Evolutionary conservation across 148 eudicot genomes (phyloP).

Genomic region (Persicaria tinctoria): DNA sequence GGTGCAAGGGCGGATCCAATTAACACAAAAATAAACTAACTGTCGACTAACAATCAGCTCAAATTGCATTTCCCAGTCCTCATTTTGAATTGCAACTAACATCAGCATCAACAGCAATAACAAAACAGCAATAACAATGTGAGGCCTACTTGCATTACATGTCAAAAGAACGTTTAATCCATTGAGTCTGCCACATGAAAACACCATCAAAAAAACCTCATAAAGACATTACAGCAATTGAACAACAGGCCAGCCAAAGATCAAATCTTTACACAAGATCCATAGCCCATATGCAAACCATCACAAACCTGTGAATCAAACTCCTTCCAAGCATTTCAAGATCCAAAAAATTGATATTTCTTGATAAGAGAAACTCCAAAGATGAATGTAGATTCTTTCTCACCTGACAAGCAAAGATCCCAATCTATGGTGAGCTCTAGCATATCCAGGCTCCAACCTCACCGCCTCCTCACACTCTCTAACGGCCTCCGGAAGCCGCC

Average conservation of each 20-base stretch:
- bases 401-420: slow-evolving; percentile 79
- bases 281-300: background rate
- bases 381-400: slow-evolving; percentile 7
- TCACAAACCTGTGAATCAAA: background rate
- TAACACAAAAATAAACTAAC: background rate
- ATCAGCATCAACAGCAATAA: no score
- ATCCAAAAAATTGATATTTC: background rate
- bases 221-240: no score
- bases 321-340: background rate
- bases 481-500: no score
- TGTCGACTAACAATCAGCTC: background rate
- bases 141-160: background rate
- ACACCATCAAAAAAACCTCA: background rate
- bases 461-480: no score
- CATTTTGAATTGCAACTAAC: background rate
- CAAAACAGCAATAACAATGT: background rate
- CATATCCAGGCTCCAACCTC: background rate
- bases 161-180: background rate
- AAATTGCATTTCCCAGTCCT: background rate
- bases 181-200: background rate
- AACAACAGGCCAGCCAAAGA: background rate
- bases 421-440: slow-evolving; percentile 65
- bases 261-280: background rate
- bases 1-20: background rate
- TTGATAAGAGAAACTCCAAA: background rate